A percentile compares a stretch with the other conserved stretches of the same genome.
Evolutionary conservation across 2,329 filamentous ascomycete genomes (phyloP).

Genomic region (Ascochyta pisi): DNA sequence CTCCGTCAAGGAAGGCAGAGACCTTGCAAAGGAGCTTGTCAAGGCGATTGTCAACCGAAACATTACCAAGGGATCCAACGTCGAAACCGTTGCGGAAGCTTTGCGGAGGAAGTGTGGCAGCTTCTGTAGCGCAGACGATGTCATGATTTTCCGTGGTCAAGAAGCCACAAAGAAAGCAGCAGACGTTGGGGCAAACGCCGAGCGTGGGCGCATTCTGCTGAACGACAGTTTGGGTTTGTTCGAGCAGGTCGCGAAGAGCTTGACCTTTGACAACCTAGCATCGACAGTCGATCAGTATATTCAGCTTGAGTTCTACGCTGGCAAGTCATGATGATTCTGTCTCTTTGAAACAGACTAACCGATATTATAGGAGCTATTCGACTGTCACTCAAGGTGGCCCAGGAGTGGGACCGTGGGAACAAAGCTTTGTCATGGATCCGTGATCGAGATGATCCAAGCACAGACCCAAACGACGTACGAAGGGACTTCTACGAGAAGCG

Average conservation of each 20-base stretch:
- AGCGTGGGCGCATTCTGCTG: constrained; percentile 77
- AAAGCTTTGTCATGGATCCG: constrained; percentile 84
- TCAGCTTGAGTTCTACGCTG: constrained; percentile 85
- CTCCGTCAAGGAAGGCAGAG: constrained; percentile 77
- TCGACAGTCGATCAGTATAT: constrained; percentile 81
- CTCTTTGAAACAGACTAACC: not conserved
- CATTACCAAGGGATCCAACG: constrained; percentile 94
- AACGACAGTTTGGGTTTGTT: constrained; percentile 91
- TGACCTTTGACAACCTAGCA: constrained; percentile 81
- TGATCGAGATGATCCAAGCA: constrained; percentile 76
- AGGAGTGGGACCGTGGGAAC: constrained; percentile 86
- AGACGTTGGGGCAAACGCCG: constrained; percentile 77
- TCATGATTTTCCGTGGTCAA: constrained; percentile 97
- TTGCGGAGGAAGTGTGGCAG: constrained; percentile 89
- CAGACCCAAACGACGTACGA: constrained; percentile 72
- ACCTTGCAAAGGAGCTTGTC: constrained; percentile 90
- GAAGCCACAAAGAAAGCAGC: constrained; percentile 89
- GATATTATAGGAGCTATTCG: constrained; percentile 73
- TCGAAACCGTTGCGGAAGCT: constrained; percentile 97
- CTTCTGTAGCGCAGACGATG: constrained; percentile 97
- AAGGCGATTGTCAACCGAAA: constrained; percentile 98
- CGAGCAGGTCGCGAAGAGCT: constrained; percentile 81
- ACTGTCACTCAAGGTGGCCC: constrained; percentile 81
- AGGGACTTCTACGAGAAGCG: constrained; percentile 72
- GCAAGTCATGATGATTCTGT: constrained; percentile 21